A percentile compares a stretch with the other conserved stretches of the same genome.
phyloP scores from a whole-genome alignment of 1,284 basidiomycete genomes.

The Pyrrhoderma noxium region DNA sequence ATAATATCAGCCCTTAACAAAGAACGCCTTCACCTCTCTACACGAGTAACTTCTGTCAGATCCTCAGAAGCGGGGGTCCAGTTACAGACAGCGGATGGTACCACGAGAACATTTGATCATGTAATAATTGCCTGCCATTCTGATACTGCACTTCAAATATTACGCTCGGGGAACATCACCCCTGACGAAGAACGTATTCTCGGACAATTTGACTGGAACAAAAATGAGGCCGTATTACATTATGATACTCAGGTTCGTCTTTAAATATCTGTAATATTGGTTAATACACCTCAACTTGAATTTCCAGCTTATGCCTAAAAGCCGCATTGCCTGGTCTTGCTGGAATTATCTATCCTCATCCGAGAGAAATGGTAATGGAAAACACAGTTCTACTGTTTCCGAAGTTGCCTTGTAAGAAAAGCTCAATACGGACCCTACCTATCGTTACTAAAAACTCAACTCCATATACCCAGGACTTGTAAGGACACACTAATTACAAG shows the following conservation, averaged over 20 bases:
- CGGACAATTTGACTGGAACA: constrained; percentile 57
- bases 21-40: constrained; percentile 52
- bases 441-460: constrained; percentile 10
- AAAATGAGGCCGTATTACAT: constrained; percentile 68
- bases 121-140: constrained; percentile 78
- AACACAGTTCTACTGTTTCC: constrained; percentile 44
- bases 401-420: constrained; percentile 56
- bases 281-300: background rate
- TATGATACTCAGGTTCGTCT: constrained; percentile 45
- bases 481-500: constrained; percentile 14
- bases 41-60: constrained; percentile 41
- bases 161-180: constrained; percentile 43
- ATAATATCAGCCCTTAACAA: constrained; percentile 50
- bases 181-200: constrained; percentile 53
- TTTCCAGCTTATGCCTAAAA: constrained; percentile 58
- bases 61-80: constrained; percentile 26
- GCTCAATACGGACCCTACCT: background rate
- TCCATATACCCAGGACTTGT: constrained; percentile 35
- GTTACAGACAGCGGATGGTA: constrained; percentile 39
- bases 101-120: constrained; percentile 52
- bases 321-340: constrained; percentile 57
- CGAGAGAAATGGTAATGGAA: constrained; percentile 29
- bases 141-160: constrained; percentile 54
- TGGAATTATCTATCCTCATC: constrained; percentile 71
- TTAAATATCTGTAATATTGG: background rate